phyloP scores from a whole-genome alignment of 1,139 yeast species.

The Candida pseudocylindracea region DNA sequence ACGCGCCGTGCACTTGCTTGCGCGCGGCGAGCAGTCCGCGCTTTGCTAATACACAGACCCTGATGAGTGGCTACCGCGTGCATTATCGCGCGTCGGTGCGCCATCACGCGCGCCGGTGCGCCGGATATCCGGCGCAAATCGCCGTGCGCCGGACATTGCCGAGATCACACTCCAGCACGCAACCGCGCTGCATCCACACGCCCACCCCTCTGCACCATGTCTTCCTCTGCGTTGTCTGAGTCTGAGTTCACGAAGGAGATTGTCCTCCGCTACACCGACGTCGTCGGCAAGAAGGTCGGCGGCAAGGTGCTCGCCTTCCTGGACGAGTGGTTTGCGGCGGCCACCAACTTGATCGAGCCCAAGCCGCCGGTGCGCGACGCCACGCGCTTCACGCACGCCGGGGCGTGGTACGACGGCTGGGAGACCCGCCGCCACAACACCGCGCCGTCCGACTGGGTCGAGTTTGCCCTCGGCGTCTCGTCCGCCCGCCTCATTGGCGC shows the following conservation, averaged over 20 bases:
- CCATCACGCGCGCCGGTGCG: constrained; percentile 1
- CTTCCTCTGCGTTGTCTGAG: constrained; percentile 12
- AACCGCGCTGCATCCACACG: neutral
- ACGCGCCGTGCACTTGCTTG: too few relatives aligned
- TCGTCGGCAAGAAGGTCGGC: constrained; percentile 65
- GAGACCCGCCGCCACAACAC: constrained; percentile 87
- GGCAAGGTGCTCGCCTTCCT: constrained; percentile 48
- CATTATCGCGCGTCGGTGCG: neutral
- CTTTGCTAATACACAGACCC: too few relatives aligned
- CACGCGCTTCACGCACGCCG: constrained; percentile 56
- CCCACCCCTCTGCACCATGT: too few relatives aligned
- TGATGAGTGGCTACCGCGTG: neutral
- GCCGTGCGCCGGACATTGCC: constrained; percentile 1
- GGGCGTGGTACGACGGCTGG: constrained; percentile 99
- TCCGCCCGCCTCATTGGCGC: constrained; percentile 62
- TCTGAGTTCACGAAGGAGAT: constrained; percentile 20
- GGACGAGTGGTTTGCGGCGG: constrained; percentile 93
- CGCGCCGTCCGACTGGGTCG: constrained; percentile 70
- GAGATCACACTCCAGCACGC: neutral
- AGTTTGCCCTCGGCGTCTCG: constrained; percentile 63
- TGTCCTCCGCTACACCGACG: constrained; percentile 29
- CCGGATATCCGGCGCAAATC: constrained; percentile 1
- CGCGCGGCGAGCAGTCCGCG: too few relatives aligned
- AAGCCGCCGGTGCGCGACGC: constrained; percentile 61
- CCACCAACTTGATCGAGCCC: constrained; percentile 71